Evolutionary conservation across 345 rosid genomes (phyloP).

Genomic region (Hibiscus tridactylites): DNA sequence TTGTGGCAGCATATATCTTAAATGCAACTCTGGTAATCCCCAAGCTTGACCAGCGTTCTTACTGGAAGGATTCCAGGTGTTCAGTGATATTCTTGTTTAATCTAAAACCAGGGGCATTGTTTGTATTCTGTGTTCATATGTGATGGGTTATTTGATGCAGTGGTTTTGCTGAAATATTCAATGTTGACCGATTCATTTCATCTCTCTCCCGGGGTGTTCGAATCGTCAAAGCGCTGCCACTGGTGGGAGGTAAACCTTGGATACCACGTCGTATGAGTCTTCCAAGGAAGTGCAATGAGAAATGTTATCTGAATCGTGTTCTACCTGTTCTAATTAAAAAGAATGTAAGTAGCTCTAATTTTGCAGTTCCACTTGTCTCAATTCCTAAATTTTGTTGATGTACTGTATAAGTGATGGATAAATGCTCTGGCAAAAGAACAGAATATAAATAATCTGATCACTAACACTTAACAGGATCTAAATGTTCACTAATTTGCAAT

Average conservation of each 20-base stretch:
- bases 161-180: conserved; percentile 69
- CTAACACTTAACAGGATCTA: not conserved
- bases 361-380: not conserved
- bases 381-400: not conserved
- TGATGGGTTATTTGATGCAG: conserved; percentile 41
- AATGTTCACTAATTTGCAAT: not conserved
- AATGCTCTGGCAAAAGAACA: no score
- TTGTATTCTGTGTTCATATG: conserved; percentile 5
- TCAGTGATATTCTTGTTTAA: conserved; percentile 1
- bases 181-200: conserved; percentile 78
- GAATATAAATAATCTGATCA: not conserved
- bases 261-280: conserved; percentile 55
- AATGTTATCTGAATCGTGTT: conserved; percentile 43
- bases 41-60: conserved; percentile 75
- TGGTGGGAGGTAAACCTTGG: conserved; percentile 37
- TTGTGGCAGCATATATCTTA: conserved; percentile 83
- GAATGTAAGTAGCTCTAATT: conserved; percentile 32
- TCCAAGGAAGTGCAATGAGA: conserved; percentile 78
- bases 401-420: not conserved
- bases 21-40: conserved; percentile 91
- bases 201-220: conserved; percentile 55
- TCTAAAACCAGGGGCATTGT: not conserved
- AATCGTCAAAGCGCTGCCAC: conserved; percentile 64
- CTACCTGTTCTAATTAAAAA: conserved; percentile 47
- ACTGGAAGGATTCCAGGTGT: conserved; percentile 87